Evolutionary conservation across 192 early-diverging fungal genomes (phyloP).

Genomic region (Rhizophagus clarus): DNA sequence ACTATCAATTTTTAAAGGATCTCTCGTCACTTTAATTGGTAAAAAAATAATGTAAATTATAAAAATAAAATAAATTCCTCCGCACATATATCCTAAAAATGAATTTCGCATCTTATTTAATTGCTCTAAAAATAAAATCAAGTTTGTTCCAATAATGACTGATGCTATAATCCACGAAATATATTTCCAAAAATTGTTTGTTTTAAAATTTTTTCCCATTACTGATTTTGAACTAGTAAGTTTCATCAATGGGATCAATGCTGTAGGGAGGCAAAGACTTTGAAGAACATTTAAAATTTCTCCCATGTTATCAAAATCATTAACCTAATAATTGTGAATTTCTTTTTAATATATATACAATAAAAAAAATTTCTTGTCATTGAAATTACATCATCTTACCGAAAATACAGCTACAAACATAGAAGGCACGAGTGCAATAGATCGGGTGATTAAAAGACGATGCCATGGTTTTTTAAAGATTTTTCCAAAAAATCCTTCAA

Average conservation of each 20-base stretch:
- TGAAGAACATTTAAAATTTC: constrained; percentile 72
- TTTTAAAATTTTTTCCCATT: constrained; percentile 45
- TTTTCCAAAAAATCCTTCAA: constrained; percentile 80
- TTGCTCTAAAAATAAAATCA: constrained; percentile 46
- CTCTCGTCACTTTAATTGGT: neutral
- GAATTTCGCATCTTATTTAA: constrained; percentile 33
- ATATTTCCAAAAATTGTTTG: constrained; percentile 36
- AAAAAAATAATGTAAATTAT: constrained; percentile 25
- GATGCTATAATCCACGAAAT: constrained; percentile 50
- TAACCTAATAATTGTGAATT: constrained; percentile 17
- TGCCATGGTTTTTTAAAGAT: constrained; percentile 62
- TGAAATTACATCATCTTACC: constrained; percentile 8
- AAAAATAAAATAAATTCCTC: constrained; percentile 34
- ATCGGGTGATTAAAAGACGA: constrained; percentile 61
- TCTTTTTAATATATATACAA: neutral
- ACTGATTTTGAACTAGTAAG: constrained; percentile 50
- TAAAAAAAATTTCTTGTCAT: neutral
- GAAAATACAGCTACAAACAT: constrained; percentile 65
- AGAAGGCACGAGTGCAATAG: constrained; percentile 65
- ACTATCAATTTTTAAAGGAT: too few relatives aligned
- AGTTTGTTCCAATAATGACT: constrained; percentile 59
- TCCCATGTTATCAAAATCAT: constrained; percentile 63
- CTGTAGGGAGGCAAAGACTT: constrained; percentile 67
- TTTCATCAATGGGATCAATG: constrained; percentile 66
- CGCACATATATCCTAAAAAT: constrained; percentile 30